Evolutionary conservation across 2,329 filamentous ascomycete species (phyloP), one percentile per base, ranked within the genome.

Genomic region (Colletotrichum sansevieriae): DNA sequence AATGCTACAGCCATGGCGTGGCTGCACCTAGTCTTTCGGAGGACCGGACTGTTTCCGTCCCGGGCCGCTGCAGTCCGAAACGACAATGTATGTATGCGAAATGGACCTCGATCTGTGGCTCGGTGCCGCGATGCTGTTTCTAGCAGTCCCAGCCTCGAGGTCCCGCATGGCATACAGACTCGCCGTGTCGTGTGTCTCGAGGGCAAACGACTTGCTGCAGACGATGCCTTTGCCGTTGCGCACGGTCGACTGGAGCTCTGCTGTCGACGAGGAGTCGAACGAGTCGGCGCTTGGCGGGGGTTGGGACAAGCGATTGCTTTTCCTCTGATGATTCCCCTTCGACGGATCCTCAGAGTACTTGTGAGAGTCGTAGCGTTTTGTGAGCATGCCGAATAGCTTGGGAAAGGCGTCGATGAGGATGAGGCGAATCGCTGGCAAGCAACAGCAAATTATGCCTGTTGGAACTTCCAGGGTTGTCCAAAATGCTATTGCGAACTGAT

Each of bases 401-500:
- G 63, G 63, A 3, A 70, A 67, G 18, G 29, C 4, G 35, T 68
- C 61, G 49, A 61, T 61, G n/a, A 70, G 64, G n/a, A 70, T 68
- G 41, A 64, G 64, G 18, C 68, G 65, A 15, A 70, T 63, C 6
- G 68, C 44, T 6, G 66, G 62, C 15, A 68, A 49, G 18, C 66
- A 68, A 49, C 62, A 66, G 47, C 66, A 69, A 25, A 69, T 44
- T 20, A 69, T 69, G 33, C 66, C 62, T 18, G 56, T 61, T 25
- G 66, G 56, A 15, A 69, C 66, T 22, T 69, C 66, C 13, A 69
- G 41, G n/a, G 33, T 51, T 18, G 68, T 60, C 68, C 68, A 70
- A 18, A 68, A 59, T 4, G 73, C 76, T 0, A 78, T 71, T 9
- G 73, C 71, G 7, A 71, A 74, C 18, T 76, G 74, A 10, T 77